phyloP scores from a whole-genome alignment of 345 rosid genomes.

The Aegle marmelos region DNA sequence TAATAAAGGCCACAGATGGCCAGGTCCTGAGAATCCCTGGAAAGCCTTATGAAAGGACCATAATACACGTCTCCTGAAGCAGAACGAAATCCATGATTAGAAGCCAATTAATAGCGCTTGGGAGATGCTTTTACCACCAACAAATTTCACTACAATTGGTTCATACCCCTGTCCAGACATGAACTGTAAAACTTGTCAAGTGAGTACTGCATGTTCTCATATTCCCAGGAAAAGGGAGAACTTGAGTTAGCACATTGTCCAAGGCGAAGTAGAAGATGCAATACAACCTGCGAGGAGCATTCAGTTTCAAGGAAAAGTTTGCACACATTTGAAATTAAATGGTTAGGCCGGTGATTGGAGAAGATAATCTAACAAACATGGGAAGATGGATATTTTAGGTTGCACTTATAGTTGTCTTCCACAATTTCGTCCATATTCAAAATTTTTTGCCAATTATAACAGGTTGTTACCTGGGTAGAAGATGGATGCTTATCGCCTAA shows the following conservation, averaged over 20 bases:
- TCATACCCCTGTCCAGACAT: slow-evolving; percentile 47
- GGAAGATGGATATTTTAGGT: background rate
- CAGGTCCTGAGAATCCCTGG: slow-evolving; percentile 61
- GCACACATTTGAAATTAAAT: background rate
- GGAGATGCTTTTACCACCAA: background rate
- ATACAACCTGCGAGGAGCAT: slow-evolving; percentile 48
- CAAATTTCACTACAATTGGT: background rate
- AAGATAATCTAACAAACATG: background rate
- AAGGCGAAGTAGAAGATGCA: slow-evolving; percentile 60
- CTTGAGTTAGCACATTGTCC: slow-evolving; percentile 53
- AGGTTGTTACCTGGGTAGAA: slow-evolving; percentile 49
- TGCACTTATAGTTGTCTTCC: slow-evolving; percentile 6
- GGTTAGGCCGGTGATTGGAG: background rate
- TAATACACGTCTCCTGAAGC: slow-evolving; percentile 45
- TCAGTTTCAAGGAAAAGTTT: slow-evolving; percentile 15
- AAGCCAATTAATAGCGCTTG: background rate
- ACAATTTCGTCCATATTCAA: slow-evolving; percentile 10
- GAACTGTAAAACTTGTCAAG: slow-evolving; percentile 56
- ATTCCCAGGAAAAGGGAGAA: slow-evolving; percentile 45
- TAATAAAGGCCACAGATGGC: slow-evolving; percentile 61
- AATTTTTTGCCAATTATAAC: background rate
- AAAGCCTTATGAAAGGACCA: slow-evolving; percentile 78
- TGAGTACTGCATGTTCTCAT: slow-evolving; percentile 42
- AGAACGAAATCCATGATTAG: slow-evolving; percentile 7
- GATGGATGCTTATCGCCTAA: slow-evolving; percentile 61